A percentile compares a stretch with the other conserved stretches of the same genome.
Evolutionary conservation across 2,329 filamentous ascomycete species (phyloP).

Genomic region (Acarospora socialis): DNA sequence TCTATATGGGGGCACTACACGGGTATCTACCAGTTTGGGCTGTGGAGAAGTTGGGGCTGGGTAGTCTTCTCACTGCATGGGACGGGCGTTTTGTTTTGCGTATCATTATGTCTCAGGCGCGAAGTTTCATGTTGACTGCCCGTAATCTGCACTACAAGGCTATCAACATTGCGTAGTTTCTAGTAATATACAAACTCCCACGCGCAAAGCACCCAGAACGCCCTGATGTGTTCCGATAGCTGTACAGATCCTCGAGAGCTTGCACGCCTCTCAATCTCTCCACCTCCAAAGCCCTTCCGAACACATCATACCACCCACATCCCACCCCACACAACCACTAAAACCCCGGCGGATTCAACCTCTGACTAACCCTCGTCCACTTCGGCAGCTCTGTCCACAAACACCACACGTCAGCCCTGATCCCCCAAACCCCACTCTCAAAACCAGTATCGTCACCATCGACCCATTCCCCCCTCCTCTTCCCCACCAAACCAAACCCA

Average conservation of each 20-base stretch:
- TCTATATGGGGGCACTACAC: background rate
- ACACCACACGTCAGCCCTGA: constrained; percentile 1
- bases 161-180: background rate
- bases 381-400: constrained; percentile 25
- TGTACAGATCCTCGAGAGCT: background rate
- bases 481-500: background rate
- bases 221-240: background rate
- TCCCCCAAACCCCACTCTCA: background rate
- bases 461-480: constrained; percentile 7
- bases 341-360: constrained; percentile 17
- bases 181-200: constrained; percentile 3
- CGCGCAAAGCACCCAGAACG: constrained; percentile 1
- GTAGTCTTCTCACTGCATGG: no score
- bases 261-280: background rate
- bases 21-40: background rate
- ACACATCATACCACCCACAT: constrained; percentile 2
- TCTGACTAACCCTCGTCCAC: constrained; percentile 18
- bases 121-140: no score
- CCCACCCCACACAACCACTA: constrained; percentile 5
- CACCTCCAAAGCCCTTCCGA: background rate
- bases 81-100: no score
- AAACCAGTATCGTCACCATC: constrained; percentile 10
- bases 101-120: no score
- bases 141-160: no score
- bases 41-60: no score